These are phyloP conservation scores for Termitomyces sp. DNA, from an alignment of 768 basidiomycete species.

Conservation along the genomic window DNA sequence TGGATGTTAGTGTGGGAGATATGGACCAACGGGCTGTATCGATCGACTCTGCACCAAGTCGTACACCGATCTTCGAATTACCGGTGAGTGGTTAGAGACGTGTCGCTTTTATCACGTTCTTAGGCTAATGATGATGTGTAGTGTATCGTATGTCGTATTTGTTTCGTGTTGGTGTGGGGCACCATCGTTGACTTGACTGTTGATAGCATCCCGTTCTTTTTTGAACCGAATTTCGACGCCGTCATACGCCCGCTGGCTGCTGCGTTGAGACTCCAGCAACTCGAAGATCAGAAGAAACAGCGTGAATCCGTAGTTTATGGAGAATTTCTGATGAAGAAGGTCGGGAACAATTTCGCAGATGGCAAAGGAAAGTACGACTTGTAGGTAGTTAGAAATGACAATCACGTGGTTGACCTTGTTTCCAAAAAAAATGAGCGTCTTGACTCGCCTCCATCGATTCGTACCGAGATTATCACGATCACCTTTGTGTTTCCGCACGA, in stretches of 20 bases:
- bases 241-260: slow-evolving; percentile 60
- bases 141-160: slow-evolving; percentile 60
- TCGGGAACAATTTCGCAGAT: slow-evolving; percentile 63
- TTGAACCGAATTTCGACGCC: slow-evolving; percentile 84
- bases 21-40: slow-evolving; percentile 85
- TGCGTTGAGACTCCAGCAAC: slow-evolving; percentile 40
- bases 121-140: slow-evolving; percentile 19
- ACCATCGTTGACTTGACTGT: not conserved
- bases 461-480: slow-evolving; percentile 29
- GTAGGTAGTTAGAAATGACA: not conserved
- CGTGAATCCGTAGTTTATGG: slow-evolving; percentile 63
- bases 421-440: slow-evolving; percentile 18
- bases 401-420: slow-evolving; percentile 15
- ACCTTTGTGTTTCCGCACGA: slow-evolving; percentile 19
- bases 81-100: slow-evolving; percentile 32
- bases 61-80: slow-evolving; percentile 75
- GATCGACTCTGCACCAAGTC: slow-evolving; percentile 85
- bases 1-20: slow-evolving; percentile 75
- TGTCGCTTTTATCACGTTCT: not conserved
- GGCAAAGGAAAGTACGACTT: slow-evolving; percentile 35
- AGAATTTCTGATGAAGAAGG: slow-evolving; percentile 70
- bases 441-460: slow-evolving; percentile 39
- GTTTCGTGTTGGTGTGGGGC: not conserved
- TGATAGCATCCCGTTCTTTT: slow-evolving; percentile 85
- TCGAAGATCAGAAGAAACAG: slow-evolving; percentile 14